Base-by-base conservation (phyloP, 352 stramenopile genomes). In the Thraustotheca clavata region DNA sequence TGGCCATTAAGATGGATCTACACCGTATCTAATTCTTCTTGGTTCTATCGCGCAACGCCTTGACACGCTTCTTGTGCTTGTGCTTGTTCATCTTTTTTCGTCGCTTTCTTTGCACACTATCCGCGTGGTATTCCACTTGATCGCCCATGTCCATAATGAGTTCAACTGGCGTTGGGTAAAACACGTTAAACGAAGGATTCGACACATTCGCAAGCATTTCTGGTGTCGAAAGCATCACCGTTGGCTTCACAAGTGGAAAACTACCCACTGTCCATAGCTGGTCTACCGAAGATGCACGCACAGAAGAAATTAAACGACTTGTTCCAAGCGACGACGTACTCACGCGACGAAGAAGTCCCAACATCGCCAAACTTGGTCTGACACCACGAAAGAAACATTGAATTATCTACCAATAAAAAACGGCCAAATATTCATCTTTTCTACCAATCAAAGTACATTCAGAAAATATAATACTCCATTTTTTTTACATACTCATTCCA, bases 51-150 rank as follows among this genome's bases (percentile, higher is more conserved):
- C 86, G 84, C 73, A 74, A 62, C 67, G 83, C 83, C 83, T 95
- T 95, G 71, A 82, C 86, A 67, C 86, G 86, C 84, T 95, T 95
- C 49, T 82, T 80, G 73, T 91, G 80, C 81, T 95, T 95, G 81
- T 95, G 86, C 83, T 95, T 95, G 82, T 92, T 95, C 86, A 95
- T 95, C 76, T 94, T 94, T 80, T 93, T 93, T 81, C 85, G 80
- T 69, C 86, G 76, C 67, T 95, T 95, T 77, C 91, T 91, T 62
- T 93, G 69, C 62, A 95, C 86, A 62, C 81, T 92, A 72, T 91
- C 84, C 57, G 82, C 82, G 62, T 82, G 72, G 73, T 90, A 90
- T 39, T 79, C 81, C 70, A 76, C 65, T 54, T 67, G 59, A 31
- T 49, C 43, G 66, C 88, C 78, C 73, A 90, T 73, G 62, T 89